Evolutionary conservation across 2,329 filamentous ascomycete genomes (phyloP), one percentile per base, ranked within the genome.

Genomic region (Pseudogymnoascus sp.): DNA sequence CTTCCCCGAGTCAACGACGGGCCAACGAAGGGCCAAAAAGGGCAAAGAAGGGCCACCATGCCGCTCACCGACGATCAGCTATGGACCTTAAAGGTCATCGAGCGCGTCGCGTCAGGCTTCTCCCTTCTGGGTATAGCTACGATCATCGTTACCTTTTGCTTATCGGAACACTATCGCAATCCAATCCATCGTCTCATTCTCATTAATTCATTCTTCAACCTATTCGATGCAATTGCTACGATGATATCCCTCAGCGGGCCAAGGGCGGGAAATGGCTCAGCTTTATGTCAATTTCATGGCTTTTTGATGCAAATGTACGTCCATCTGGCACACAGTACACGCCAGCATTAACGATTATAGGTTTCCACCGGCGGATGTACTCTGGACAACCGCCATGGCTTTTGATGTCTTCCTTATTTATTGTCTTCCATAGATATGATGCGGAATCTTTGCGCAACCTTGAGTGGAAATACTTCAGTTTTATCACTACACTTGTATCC

Each of bases 391-490:
- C 64, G 84, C 87, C 63, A 92, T 93, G 89, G 88, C 89, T 0
- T 80, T 87, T 69, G 92, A 92, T 71, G 90, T 93, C 63, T 90
- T 90, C 73, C 75, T 92, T n/a, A 91, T 89, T 92, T n/a, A 91
- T 89, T 0, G 90, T 92, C 70, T 91, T 91, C 73, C 80, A 79
- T 71, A 88, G 88, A 67, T 91, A 86, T 67, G 84, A 89, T 64
- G 83, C 86, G 1, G 75, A 80, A n/a, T 80, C 82, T 62, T 76
- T 93, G 14, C 84, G 84, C 10, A 79, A 75, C 60, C 81, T 92
- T 72, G 90, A 93, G 71, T 82, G 86, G 59, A 85, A 82, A 63
- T 92, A 93, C 67, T 71, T 90, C 1, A 38, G 85, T 3, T 72
- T 78, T 63, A 90, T 88, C 71, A 92, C 92, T 62, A 88, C 88